These are phyloP conservation scores for Cladorrhinum samala DNA, from an alignment of 495 filamentous ascomycete genomes.

Conservation along the genomic window DNA sequence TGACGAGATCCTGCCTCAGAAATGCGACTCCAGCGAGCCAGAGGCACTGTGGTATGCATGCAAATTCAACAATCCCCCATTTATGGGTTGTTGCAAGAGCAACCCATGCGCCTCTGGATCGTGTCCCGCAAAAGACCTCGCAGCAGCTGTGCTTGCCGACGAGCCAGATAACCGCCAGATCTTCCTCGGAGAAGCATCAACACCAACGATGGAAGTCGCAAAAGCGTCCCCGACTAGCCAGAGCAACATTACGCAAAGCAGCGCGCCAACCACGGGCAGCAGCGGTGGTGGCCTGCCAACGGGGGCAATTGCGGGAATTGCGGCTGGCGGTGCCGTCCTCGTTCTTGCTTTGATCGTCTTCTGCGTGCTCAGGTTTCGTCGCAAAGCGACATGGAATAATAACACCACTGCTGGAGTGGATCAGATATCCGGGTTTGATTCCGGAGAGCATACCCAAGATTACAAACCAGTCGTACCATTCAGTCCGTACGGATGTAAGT, in stretches of 20 bases:
- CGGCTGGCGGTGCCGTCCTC: not conserved
- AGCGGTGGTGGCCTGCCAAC: not conserved
- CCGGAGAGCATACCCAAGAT: not conserved
- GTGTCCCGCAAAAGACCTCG: conserved; percentile 20
- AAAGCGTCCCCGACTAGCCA: not conserved
- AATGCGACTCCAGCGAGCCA: conserved; percentile 4
- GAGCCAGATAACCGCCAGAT: not conserved
- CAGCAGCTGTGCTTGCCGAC: conserved; percentile 18
- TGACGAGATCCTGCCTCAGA: conserved; percentile 17
- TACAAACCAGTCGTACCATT: no score
- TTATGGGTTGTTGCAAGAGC: conserved; percentile 30
- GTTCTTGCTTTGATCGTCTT: conserved; percentile 1
- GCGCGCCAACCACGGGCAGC: not conserved
- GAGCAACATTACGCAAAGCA: not conserved
- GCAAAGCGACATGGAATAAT: conserved; percentile 7
- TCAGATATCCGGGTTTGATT: not conserved
- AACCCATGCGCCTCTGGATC: conserved; percentile 23
- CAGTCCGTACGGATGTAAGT: no score
- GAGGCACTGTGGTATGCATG: conserved; percentile 29
- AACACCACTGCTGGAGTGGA: not conserved
- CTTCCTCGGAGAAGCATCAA: not conserved
- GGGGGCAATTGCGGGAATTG: conserved; percentile 16
- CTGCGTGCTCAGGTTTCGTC: conserved; percentile 8
- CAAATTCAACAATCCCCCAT: conserved; percentile 9
- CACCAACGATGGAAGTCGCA: not conserved